Conservation (phyloP, 805 yeast genomes). For the Candida oleophila region DNA sequence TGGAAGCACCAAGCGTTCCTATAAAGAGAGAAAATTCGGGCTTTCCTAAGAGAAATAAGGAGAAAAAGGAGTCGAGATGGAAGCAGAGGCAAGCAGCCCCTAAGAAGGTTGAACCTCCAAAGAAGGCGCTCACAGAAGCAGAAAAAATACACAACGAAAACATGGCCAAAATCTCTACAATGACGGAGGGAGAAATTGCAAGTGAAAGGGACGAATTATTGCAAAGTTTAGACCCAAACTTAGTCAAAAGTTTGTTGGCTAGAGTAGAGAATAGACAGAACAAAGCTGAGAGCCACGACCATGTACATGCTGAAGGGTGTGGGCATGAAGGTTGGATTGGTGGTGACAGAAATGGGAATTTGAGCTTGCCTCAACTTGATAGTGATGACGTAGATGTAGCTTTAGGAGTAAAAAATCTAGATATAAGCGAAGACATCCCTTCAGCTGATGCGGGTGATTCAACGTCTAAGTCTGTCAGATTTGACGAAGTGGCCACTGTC, state of each 20-base stretch:
- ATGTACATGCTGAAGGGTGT: constrained; percentile 39
- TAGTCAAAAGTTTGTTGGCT: constrained; percentile 56
- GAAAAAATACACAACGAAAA: constrained; percentile 80
- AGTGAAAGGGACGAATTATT: constrained; percentile 66
- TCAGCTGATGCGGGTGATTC: constrained; percentile 5
- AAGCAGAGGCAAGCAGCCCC: constrained; percentile 30
- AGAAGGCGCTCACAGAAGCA: constrained; percentile 49
- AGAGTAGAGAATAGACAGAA: constrained; percentile 51
- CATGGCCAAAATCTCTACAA: constrained; percentile 53
- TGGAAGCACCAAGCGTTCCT: constrained; percentile 34
- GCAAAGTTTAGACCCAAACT: constrained; percentile 64
- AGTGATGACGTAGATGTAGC: constrained; percentile 36
- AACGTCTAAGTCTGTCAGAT: constrained; percentile 21
- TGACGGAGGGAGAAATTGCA: constrained; percentile 66
- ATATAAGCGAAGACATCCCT: constrained; percentile 10
- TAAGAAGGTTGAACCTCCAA: constrained; percentile 2
- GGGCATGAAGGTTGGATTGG: constrained; percentile 40
- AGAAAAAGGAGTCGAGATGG: constrained; percentile 47
- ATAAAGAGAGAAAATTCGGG: constrained; percentile 24
- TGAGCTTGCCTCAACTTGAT: constrained; percentile 32
- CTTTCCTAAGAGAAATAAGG: constrained; percentile 32
- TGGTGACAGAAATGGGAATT: constrained; percentile 33
- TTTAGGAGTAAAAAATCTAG: constrained; percentile 27
- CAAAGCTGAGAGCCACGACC: constrained; percentile 16
- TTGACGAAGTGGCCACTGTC: constrained; percentile 29